Conservation (phyloP, 1,284 basidiomycete genomes). For the Sporisorium iseilematis-ciliati region DNA sequence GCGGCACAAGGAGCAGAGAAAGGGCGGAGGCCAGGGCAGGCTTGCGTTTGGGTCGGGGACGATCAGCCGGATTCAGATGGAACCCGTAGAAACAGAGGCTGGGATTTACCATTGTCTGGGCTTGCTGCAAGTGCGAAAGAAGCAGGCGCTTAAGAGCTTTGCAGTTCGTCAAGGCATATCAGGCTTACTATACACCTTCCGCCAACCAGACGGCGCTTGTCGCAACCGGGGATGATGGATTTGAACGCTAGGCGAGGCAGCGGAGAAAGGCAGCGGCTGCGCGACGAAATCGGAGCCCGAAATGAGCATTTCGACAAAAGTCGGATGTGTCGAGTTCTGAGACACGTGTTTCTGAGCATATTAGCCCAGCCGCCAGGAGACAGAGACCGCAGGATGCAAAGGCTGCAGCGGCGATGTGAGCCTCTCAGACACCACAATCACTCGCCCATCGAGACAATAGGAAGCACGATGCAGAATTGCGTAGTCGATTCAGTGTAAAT, state of each 20-base stretch:
- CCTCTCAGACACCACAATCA: too few species aligned
- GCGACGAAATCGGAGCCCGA: too few species aligned
- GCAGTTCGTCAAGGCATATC: too few species aligned
- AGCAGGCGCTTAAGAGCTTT: conserved; percentile 1
- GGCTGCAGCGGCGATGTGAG: neutral
- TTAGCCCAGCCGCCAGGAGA: conserved; percentile 10
- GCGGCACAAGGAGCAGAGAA: too few species aligned
- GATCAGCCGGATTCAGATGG: conserved; percentile 28
- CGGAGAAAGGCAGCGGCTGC: neutral
- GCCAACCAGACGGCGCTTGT: neutral
- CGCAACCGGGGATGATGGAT: neutral
- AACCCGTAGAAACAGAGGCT: neutral
- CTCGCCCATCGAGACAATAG: too few species aligned
- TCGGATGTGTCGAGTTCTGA: conserved; percentile 25
- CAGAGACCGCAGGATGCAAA: neutral
- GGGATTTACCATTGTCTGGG: neutral
- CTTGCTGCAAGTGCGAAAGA: neutral
- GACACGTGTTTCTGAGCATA: conserved; percentile 28
- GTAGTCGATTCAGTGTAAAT: too few species aligned
- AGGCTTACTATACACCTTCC: neutral
- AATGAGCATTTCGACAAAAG: too few species aligned
- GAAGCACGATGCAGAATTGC: too few species aligned
- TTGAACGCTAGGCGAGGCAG: neutral
- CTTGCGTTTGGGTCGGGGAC: neutral
- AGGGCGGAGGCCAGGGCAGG: neutral